Evolutionary conservation across 371 early-diverging fungal genomes (phyloP).

Genomic region (Amoeboaphelidium protococcarum): DNA sequence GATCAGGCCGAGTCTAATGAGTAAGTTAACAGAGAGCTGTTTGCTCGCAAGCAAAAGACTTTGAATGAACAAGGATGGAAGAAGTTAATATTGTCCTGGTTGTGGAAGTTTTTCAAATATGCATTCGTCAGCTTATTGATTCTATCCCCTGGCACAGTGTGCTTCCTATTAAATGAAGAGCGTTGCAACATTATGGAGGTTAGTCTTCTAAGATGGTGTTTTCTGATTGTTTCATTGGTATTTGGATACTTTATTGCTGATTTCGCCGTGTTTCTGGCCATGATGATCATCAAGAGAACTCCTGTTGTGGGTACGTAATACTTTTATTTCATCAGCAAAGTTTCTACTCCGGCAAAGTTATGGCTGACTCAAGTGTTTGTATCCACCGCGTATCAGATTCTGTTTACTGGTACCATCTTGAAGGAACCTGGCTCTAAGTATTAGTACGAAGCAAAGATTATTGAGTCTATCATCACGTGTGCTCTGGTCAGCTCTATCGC

Average conservation of each 20-base stretch:
- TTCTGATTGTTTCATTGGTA: background rate
- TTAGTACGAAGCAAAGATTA: background rate
- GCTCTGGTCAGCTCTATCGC: background rate
- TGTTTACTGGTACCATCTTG: background rate
- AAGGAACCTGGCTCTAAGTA: background rate
- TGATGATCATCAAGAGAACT: background rate
- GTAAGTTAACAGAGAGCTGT: no score
- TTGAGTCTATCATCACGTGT: background rate
- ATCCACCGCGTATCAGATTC: background rate
- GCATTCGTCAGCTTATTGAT: background rate
- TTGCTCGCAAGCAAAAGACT: no score
- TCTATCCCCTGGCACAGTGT: background rate
- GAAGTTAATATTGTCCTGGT: background rate
- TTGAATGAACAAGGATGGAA: no score
- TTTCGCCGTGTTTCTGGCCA: background rate
- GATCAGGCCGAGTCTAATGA: no score
- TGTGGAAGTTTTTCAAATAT: background rate
- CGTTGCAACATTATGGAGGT: no score
- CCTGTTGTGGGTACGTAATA: background rate
- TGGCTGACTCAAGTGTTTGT: background rate
- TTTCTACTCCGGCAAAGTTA: background rate
- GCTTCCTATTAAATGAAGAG: no score
- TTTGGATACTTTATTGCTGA: background rate
- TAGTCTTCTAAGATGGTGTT: background rate
- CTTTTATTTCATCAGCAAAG: background rate